Conservation (phyloP, 768 basidiomycete genomes). For the Serendipita vermifera region DNA sequence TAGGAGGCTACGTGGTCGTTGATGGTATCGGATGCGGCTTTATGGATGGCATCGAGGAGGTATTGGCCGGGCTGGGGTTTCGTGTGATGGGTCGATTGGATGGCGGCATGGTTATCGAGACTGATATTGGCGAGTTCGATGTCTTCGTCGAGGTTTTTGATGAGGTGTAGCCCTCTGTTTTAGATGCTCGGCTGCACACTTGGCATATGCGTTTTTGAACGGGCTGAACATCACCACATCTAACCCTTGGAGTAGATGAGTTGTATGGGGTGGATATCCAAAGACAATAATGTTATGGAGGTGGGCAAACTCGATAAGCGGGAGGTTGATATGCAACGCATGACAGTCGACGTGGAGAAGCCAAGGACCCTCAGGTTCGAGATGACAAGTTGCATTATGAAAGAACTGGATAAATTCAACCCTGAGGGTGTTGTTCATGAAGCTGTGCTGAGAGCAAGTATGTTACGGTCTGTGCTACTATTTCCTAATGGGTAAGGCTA, state of each 20-base stretch:
- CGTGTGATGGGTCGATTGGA: not conserved
- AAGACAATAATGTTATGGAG: slow-evolving; percentile 24
- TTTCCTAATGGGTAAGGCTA: not conserved
- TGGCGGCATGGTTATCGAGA: slow-evolving; percentile 5
- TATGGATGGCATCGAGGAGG: not conserved
- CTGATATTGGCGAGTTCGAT: no score
- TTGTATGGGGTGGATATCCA: slow-evolving; percentile 28
- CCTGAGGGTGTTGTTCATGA: not conserved
- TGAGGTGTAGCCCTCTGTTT: no score
- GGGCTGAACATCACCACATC: slow-evolving; percentile 30
- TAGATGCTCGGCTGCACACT: no score
- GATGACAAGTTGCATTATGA: not conserved
- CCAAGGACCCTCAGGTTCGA: not conserved
- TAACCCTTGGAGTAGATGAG: slow-evolving; percentile 27
- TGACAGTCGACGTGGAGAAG: not conserved
- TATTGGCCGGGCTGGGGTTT: not conserved
- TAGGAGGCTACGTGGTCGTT: not conserved
- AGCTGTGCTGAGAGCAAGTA: not conserved
- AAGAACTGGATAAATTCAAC: not conserved
- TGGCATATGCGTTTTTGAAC: no score
- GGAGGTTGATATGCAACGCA: not conserved
- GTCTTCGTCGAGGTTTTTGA: no score
- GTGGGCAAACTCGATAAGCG: slow-evolving; percentile 22
- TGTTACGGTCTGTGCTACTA: not conserved
- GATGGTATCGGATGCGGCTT: not conserved